A percentile compares a stretch with the other conserved stretches of the same genome.
Evolutionary conservation across 441 rosid genomes (phyloP).

Genomic region (Erodium moschatum): DNA sequence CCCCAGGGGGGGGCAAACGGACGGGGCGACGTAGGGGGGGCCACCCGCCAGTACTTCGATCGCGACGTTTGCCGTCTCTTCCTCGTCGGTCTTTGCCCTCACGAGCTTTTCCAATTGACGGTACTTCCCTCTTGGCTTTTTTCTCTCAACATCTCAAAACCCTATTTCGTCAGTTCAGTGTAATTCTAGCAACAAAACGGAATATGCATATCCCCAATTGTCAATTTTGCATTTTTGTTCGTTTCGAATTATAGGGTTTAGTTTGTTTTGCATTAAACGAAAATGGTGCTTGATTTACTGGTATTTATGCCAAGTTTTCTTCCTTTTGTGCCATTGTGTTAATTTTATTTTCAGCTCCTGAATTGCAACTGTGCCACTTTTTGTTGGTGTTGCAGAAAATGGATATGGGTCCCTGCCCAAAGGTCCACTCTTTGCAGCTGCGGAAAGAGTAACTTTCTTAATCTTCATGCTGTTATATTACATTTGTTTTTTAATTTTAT

Average conservation of each 20-base stretch:
- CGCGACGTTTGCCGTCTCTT: slow-evolving; percentile 96
- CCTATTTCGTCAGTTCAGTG: neutral
- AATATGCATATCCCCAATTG: neutral
- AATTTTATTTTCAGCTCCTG: neutral
- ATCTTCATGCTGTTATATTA: neutral
- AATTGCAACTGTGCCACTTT: neutral
- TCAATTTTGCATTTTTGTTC: neutral
- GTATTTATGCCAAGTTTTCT: neutral
- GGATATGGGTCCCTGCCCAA: slow-evolving; percentile 99
- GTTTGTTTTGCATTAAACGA: neutral
- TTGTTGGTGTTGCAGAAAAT: slow-evolving; percentile 49
- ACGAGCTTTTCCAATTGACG: slow-evolving; percentile 94
- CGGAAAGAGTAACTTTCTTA: slow-evolving; percentile 83
- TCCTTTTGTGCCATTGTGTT: neutral
- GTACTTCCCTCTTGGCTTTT: slow-evolving; percentile 25
- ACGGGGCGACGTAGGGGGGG: slow-evolving; percentile 95
- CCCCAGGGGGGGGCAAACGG: too few species aligned
- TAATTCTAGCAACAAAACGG: neutral
- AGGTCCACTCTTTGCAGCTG: slow-evolving; percentile 88
- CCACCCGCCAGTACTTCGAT: slow-evolving; percentile 93
- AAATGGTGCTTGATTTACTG: neutral
- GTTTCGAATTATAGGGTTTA: neutral
- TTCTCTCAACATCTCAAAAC: neutral
- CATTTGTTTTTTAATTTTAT: neutral
- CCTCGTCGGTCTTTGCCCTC: slow-evolving; percentile 95